phyloP scores from a whole-genome alignment of 768 basidiomycete species.

The Tylopilus intermedius region DNA sequence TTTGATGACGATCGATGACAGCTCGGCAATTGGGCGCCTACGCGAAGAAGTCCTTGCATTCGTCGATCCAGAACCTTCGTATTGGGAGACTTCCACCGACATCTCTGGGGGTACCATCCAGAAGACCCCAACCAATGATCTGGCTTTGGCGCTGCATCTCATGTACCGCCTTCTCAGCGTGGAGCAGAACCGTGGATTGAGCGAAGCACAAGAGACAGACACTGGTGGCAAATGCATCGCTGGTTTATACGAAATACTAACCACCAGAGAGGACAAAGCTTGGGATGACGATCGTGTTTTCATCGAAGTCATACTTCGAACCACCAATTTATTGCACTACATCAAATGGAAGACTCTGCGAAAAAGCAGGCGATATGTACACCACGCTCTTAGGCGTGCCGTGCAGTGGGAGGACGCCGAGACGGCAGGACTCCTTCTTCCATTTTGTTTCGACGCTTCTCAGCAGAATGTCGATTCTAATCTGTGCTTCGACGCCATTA shows the following conservation, averaged over 20 bases:
- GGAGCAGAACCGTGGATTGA: background rate
- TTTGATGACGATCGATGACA: background rate
- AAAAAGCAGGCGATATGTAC: background rate
- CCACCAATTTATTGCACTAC: background rate
- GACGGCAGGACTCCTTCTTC: background rate
- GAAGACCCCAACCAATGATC: background rate
- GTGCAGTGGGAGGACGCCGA: background rate
- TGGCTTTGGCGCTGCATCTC: background rate
- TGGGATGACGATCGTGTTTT: background rate
- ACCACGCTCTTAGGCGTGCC: background rate
- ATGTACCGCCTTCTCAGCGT: background rate
- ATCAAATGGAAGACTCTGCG: background rate
- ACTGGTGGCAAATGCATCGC: background rate
- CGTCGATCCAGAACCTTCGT: background rate
- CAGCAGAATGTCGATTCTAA: background rate
- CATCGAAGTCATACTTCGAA: background rate
- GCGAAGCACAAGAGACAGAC: background rate
- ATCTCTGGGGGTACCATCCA: background rate
- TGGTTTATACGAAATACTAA: background rate
- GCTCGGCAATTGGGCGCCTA: background rate
- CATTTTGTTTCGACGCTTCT: background rate
- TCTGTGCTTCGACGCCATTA: background rate
- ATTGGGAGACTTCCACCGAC: background rate
- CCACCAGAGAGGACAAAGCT: background rate
- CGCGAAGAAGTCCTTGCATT: background rate